phyloP scores from a whole-genome alignment of 129 eudicot genomes.

The Sambucus nigra region DNA sequence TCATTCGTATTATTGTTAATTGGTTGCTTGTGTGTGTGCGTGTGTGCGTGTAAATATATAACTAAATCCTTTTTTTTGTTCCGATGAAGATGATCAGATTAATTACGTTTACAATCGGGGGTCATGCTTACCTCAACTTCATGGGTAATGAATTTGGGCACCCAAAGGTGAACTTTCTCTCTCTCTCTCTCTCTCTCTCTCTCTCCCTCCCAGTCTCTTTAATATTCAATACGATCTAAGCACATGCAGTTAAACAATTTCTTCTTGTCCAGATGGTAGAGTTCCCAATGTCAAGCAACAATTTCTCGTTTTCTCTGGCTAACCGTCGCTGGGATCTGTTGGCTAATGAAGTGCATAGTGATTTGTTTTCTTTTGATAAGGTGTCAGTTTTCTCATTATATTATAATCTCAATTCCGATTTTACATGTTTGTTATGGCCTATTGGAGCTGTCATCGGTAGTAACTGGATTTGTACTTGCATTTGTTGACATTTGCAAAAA shows the following conservation, averaged over 20 bases:
- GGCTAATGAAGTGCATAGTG: slow-evolving; percentile 37
- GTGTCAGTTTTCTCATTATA: slow-evolving; percentile 30
- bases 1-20: too few relatives aligned
- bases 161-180: slow-evolving; percentile 61
- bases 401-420: not conserved
- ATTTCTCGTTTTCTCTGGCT: slow-evolving; percentile 69
- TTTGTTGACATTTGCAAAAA: not conserved
- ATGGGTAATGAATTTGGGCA: slow-evolving; percentile 99
- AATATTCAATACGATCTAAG: not conserved
- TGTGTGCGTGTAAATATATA: not conserved
- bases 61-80: not conserved
- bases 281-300: slow-evolving; percentile 78
- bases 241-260: not conserved
- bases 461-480: not conserved
- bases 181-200: too few relatives aligned
- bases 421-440: not conserved
- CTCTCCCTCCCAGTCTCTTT: too few relatives aligned
- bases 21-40: not conserved
- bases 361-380: slow-evolving; percentile 77
- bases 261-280: slow-evolving; percentile 64
- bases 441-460: not conserved
- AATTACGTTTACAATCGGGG: slow-evolving; percentile 78
- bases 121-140: slow-evolving; percentile 80
- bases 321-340: slow-evolving; percentile 86
- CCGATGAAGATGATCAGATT: slow-evolving; percentile 61